These are phyloP conservation scores for Candolleomyces eurysporus DNA, from an alignment of 768 basidiomycete genomes.

Conservation along the genomic window DNA sequence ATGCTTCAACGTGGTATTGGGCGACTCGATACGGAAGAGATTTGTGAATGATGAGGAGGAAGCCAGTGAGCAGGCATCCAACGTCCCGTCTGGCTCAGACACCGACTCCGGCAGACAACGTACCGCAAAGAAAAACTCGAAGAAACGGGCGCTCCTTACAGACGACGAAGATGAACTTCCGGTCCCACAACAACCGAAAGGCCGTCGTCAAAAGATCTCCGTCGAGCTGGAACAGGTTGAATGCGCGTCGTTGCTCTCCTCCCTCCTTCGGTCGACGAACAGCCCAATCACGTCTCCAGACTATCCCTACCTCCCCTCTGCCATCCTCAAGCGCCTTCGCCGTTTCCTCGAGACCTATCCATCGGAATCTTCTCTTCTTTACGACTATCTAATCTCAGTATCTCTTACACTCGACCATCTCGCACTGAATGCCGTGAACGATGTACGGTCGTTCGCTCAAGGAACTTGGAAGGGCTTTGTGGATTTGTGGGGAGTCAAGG, in stretches of 20 bases:
- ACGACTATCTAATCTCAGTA: conserved; percentile 68
- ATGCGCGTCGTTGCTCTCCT: conserved; percentile 59
- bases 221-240: conserved; percentile 66
- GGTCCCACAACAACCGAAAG: conserved; percentile 17
- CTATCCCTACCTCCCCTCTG: conserved; percentile 34
- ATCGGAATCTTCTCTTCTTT: conserved; percentile 74
- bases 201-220: conserved; percentile 18
- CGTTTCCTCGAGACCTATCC: conserved; percentile 67
- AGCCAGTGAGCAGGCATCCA: conserved; percentile 27
- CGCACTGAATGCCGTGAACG: conserved; percentile 68
- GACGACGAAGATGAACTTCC: conserved; percentile 16
- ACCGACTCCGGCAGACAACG: conserved; percentile 19
- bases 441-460: conserved; percentile 59
- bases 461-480: conserved; percentile 64
- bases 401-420: conserved; percentile 70
- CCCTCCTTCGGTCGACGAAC: conserved; percentile 53
- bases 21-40: conserved; percentile 42
- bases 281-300: conserved; percentile 49
- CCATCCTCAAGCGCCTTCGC: conserved; percentile 49
- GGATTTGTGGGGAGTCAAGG: conserved; percentile 76
- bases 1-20: conserved; percentile 76
- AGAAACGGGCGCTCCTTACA: conserved; percentile 35
- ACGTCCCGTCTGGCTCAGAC: conserved; percentile 31
- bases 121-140: conserved; percentile 17
- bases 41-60: conserved; percentile 34